Conservation (phyloP, 805 yeast genomes). For the Kuraishia hungarica region DNA sequence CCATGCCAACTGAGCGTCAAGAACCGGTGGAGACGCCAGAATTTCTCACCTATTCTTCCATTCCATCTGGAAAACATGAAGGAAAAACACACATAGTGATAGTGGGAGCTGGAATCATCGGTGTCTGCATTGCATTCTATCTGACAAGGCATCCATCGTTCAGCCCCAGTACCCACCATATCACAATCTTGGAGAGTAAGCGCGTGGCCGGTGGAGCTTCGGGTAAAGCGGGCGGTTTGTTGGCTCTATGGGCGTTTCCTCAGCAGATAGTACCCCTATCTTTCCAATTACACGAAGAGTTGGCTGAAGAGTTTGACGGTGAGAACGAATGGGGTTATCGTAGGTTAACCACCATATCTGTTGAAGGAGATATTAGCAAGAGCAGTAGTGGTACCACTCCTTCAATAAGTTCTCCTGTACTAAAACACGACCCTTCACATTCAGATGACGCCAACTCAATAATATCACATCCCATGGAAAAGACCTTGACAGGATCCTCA, state of each 20-base stretch:
- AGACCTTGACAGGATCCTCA: background rate
- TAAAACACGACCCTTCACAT: background rate
- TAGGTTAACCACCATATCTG: conserved; percentile 72
- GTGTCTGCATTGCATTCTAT: conserved; percentile 90
- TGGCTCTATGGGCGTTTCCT: conserved; percentile 97
- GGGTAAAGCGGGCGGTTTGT: conserved; percentile 94
- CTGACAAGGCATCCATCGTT: conserved; percentile 76
- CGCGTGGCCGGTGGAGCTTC: conserved; percentile 96
- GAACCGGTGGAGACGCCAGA: background rate
- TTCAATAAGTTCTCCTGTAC: background rate
- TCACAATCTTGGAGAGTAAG: conserved; percentile 80
- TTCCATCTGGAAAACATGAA: conserved; percentile 39
- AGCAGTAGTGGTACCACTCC: background rate
- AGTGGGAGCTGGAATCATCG: conserved; percentile 94
- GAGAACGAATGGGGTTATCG: conserved; percentile 89
- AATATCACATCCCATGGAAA: background rate
- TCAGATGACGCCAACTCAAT: background rate
- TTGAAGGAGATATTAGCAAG: conserved; percentile 68
- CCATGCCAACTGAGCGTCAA: background rate
- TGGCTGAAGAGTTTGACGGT: conserved; percentile 76
- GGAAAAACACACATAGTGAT: conserved; percentile 73
- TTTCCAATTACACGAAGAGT: conserved; percentile 75
- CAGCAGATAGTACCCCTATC: conserved; percentile 86
- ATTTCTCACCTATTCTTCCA: conserved; percentile 18
- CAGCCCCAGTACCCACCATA: conserved; percentile 64